phyloP scores from a whole-genome alignment of 305 asterid genomes.

The Fraxinus platypoda region DNA sequence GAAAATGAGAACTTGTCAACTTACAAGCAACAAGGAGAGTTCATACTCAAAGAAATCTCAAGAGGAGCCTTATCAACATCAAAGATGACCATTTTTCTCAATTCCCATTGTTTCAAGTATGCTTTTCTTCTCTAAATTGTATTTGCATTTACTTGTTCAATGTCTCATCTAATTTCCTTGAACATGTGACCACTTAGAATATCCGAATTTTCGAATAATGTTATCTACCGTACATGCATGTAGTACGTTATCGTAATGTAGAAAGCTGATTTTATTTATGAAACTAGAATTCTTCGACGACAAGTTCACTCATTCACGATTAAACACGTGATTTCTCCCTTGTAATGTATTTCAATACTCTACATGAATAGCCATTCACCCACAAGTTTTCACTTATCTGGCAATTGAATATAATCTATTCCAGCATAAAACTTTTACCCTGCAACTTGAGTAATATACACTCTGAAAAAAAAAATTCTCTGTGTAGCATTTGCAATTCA shows the following conservation, averaged over 20 bases:
- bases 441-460: neutral
- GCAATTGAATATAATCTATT: neutral
- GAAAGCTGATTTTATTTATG: too few species aligned
- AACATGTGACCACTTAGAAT: neutral
- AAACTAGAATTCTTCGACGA: neutral
- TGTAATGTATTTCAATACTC: too few species aligned
- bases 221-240: too few species aligned
- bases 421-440: neutral
- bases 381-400: neutral
- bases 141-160: neutral
- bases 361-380: neutral
- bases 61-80: conserved; percentile 40
- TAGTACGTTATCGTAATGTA: too few species aligned
- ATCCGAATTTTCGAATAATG: neutral
- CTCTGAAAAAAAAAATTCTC: too few species aligned
- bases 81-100: conserved; percentile 43
- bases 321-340: neutral
- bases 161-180: neutral
- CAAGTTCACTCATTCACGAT: neutral
- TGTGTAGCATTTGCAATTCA: neutral
- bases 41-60: conserved; percentile 50
- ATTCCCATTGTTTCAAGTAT: conserved; percentile 47
- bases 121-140: conserved; percentile 3
- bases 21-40: conserved; percentile 55
- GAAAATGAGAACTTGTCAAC: conserved; percentile 32